These are phyloP conservation scores for Sonneratia alba DNA, from an alignment of 345 rosid species.

Conservation along the genomic window DNA sequence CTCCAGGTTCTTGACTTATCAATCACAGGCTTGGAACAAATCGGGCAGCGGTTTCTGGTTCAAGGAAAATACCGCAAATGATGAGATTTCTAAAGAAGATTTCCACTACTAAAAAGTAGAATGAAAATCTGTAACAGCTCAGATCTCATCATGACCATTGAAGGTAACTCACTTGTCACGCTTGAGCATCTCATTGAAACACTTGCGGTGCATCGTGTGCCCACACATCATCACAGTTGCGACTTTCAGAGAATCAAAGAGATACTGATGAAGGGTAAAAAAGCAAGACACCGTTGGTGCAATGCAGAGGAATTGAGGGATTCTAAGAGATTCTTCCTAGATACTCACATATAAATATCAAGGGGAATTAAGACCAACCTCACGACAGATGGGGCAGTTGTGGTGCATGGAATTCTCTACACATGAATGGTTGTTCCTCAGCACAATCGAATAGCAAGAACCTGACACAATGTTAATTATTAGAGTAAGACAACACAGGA, in stretches of 20 bases:
- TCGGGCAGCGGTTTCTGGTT: constrained; percentile 76
- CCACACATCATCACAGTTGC: constrained; percentile 93
- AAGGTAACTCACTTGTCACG: constrained; percentile 57
- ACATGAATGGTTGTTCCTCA: no score
- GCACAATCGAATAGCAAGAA: no score
- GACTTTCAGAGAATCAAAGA: constrained; percentile 88
- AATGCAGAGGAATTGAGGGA: constrained; percentile 1
- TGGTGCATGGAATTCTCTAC: no score
- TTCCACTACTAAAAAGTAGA: background rate
- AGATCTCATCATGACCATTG: background rate
- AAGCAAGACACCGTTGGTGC: background rate
- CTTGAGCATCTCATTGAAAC: constrained; percentile 73
- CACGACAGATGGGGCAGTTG: no score
- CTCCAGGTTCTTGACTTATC: constrained; percentile 93
- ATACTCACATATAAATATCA: background rate
- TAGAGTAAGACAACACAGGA: no score
- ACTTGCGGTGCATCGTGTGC: constrained; percentile 91
- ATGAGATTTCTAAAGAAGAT: background rate
- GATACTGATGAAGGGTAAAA: constrained; percentile 42
- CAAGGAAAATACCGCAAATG: background rate
- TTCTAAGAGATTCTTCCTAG: background rate
- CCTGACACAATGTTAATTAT: no score
- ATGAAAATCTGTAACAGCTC: background rate
- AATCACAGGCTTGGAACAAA: constrained; percentile 79
- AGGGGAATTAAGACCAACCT: constrained; percentile 35